Base-by-base conservation (phyloP, 179 eudicot genomes). In the Nepenthes alata region DNA sequence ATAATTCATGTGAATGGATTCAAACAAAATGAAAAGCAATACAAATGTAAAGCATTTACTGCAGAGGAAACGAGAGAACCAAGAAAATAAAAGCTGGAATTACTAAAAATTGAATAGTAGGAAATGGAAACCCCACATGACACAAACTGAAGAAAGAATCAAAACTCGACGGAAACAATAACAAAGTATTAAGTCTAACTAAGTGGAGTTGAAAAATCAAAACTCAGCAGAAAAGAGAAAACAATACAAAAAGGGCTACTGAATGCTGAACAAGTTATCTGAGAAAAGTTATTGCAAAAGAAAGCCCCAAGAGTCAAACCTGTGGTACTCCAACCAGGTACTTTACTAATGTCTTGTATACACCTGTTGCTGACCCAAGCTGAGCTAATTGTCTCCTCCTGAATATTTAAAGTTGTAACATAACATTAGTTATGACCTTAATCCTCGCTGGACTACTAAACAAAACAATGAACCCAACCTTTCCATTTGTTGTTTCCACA, bases 401-500 rank as follows among this genome's bases (percentile, higher is more conserved):
- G 37, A 25, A 35, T 25, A 25, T 25, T 82, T 72, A 37, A 63
- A 66, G 55, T 37, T 70, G 47, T 48, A 54, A 37, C 58, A 41
- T 51, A 55, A 57, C 37, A 60, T 37, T 15, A 55, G 37, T 8
- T 41, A 59, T 37, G 12, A 36, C 56, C 16, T 7, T 44, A 70
- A 1, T 1, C 45, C 8, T 7, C 6, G 59, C 45, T 51, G 56
- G 55, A 59, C 34, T 25, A 6, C 68, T 35, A 36, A 6, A 13
- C 14, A 52, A 39, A 58, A 55, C 2, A 15, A 25, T 4, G 45
- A 7, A 41, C 45, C 3, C 11, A 12, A 89, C 98, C 98, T 80
- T 72, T 91, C 98, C 98, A 91, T 91, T 67, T 89, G 98, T 70
- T 93, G 98, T 51, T 83, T 79, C 98, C 98, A 93, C 56, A 93